Evolutionary conservation across 78 protist genomes (phyloP).

Genomic region (Guillardia theta): DNA sequence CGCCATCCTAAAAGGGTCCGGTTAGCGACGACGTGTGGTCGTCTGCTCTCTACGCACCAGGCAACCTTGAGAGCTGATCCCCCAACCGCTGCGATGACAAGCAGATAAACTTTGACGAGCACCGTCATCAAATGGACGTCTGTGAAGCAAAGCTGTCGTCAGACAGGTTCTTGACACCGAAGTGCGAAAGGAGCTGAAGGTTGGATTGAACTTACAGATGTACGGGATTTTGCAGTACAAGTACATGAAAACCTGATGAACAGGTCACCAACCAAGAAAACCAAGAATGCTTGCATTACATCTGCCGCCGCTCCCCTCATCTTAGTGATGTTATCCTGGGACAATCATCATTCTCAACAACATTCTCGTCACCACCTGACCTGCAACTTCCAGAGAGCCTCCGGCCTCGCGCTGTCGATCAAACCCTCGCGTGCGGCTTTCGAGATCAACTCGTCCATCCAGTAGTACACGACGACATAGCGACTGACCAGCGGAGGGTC

Average conservation of each 20-base stretch:
- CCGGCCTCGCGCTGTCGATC: background rate
- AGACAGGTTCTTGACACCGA: too few species aligned
- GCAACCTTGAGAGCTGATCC: background rate
- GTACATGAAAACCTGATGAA: background rate
- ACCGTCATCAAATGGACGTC: background rate
- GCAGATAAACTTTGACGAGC: slow-evolving; percentile 17
- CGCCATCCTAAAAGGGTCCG: background rate
- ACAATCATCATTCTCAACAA: background rate
- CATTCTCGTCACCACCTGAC: background rate
- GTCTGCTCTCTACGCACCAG: background rate
- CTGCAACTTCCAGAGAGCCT: background rate
- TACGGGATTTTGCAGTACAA: slow-evolving; percentile 6
- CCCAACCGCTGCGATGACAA: background rate
- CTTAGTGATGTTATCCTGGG: slow-evolving; percentile 7
- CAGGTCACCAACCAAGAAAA: too few species aligned
- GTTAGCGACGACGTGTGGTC: background rate
- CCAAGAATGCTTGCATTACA: too few species aligned
- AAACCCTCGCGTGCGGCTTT: background rate
- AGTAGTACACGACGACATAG: background rate
- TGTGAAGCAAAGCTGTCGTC: too few species aligned
- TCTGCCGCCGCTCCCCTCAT: slow-evolving; percentile 18
- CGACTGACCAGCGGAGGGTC: background rate
- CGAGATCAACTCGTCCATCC: slow-evolving; percentile 1
- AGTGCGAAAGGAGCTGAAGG: too few species aligned
- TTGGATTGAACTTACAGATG: too few species aligned